Evolutionary conservation across 176 grass and related monocot genomes (phyloP), one percentile per base, ranked within the genome.

Genomic region (Musa beccarii): DNA sequence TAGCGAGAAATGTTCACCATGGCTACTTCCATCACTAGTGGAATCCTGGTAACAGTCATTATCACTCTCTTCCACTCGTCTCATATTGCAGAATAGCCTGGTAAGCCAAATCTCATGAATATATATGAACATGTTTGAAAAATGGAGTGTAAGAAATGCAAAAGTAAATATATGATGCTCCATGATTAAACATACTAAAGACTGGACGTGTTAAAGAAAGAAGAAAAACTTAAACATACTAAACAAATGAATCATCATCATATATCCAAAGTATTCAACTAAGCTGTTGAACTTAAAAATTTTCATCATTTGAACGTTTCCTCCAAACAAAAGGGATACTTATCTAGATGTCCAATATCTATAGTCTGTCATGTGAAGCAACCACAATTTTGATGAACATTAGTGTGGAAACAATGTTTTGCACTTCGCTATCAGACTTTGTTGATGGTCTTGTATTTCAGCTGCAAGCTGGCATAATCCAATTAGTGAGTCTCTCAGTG

Each of bases 41-140:
- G 43, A 70, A 49, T 70, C 68, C 49, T 70, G 34, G 49, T 51
- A 70, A 70, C 23, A 70, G 34, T 51, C 68, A 70, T 8, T 70
- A 70, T 70, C 49, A 20, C 65, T 68, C 65, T 70, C 49, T 9
- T 61, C 57, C 68, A 52, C 49, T 70, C 19, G 16, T 9, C 4
- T 7, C 49, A 51, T 20, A 70, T 51, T 70, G 43, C 68, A 51
- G 8, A 70, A 43, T 11, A 21, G 34, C 68, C 34, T 70, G 20
- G 17, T 9, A 61, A 20, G 19, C 6, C 17, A 61, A 20, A 61
- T 61, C 14, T 61, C 17, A 61, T n/a, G 14, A 61, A 20, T n/a
- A 61, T n/a, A 61, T 6, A n/a, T 61, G 7, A 1, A n/a, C 57
- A n/a, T 61, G 57, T 8, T 8, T n/a, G 1, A n/a, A 61, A 20